These are phyloP conservation scores for Sclerotinia minor DNA, from an alignment of 2,329 filamentous ascomycete species.

Conservation along the genomic window DNA sequence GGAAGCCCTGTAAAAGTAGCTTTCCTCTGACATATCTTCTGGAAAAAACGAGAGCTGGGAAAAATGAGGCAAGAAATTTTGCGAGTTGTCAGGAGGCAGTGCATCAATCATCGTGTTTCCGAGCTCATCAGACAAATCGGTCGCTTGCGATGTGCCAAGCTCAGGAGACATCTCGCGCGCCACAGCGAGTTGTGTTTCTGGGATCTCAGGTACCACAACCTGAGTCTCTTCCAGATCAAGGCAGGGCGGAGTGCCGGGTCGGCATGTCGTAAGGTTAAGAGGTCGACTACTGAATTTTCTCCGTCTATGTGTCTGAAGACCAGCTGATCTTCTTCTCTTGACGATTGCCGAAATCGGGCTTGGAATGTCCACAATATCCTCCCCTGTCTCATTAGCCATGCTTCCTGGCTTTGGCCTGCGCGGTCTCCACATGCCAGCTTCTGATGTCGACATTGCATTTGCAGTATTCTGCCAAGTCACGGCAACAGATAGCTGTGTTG, in stretches of 20 bases:
- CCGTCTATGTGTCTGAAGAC: neutral
- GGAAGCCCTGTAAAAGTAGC: conserved; percentile 27
- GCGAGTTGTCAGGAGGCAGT: neutral
- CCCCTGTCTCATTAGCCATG: conserved; percentile 30
- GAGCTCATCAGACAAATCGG: neutral
- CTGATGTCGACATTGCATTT: neutral
- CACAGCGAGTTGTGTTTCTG: neutral
- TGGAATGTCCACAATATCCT: conserved; percentile 31
- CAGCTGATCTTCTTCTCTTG: conserved; percentile 8
- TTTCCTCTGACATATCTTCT: neutral
- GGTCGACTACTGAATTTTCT: conserved; percentile 18
- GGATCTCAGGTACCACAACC: neutral
- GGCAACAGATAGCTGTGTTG: neutral
- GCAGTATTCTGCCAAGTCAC: neutral
- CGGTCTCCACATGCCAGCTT: conserved; percentile 28
- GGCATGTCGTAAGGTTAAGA: neutral
- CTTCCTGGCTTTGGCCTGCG: conserved; percentile 24
- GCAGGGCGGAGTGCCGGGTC: neutral
- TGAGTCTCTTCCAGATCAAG: neutral
- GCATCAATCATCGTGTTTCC: neutral
- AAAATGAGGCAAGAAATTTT: conserved; percentile 1
- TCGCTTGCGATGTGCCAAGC: conserved; percentile 8
- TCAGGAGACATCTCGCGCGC: conserved; percentile 1
- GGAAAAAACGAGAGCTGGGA: conserved; percentile 22
- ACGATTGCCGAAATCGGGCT: conserved; percentile 1